A percentile compares a stretch with the other conserved stretches of the same genome.
Evolutionary conservation across 306 rosid species (phyloP).

Genomic region (Spatholobus suberectus): DNA sequence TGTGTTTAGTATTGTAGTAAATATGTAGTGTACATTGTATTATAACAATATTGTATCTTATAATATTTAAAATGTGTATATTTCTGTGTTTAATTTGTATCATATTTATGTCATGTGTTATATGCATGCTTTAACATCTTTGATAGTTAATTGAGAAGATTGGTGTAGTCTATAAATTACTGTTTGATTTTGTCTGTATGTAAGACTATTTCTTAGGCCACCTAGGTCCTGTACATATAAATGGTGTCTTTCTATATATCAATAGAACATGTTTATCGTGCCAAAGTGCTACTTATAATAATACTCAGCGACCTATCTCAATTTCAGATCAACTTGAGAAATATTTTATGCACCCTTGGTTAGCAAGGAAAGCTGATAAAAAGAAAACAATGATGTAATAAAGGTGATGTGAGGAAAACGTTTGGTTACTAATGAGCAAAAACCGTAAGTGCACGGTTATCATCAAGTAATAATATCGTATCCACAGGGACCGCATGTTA

Average conservation of each 20-base stretch:
- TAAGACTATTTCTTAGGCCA: not conserved
- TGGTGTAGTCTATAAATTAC: not conserved
- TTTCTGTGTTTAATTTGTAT: not conserved
- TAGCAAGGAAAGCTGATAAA: conserved; percentile 4
- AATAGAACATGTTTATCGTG: conserved; percentile 2
- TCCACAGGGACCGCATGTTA: no score
- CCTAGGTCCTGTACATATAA: not conserved
- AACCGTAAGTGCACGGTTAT: no score
- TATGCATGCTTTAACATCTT: not conserved
- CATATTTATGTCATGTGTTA: not conserved
- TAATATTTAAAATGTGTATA: not conserved
- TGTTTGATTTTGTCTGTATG: not conserved
- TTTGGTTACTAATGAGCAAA: no score
- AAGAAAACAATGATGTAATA: not conserved
- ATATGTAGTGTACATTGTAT: no score
- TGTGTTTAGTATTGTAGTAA: not conserved
- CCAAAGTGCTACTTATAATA: not conserved
- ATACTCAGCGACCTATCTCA: not conserved
- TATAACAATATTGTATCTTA: not conserved
- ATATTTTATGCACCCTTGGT: conserved; percentile 12
- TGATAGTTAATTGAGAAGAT: not conserved
- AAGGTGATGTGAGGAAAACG: not conserved
- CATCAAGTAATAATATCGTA: no score
- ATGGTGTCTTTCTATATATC: not conserved
- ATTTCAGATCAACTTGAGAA: not conserved